A percentile compares a stretch with the other conserved stretches of the same genome.
Conservation (phyloP, 208 protist genomes). For the Porcisia hertigi region DNA sequence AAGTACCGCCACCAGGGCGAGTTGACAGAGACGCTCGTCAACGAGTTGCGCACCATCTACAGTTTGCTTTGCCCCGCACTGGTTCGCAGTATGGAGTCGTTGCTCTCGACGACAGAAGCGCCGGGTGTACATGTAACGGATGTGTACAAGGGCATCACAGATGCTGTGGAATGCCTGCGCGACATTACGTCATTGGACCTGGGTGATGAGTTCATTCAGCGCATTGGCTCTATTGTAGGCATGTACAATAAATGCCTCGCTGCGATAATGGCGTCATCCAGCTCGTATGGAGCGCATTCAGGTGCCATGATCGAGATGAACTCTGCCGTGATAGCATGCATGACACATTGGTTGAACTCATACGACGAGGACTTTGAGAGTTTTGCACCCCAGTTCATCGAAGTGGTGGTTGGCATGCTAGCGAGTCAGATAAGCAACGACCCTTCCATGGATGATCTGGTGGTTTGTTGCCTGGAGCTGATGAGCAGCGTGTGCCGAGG, state of each 20-base stretch:
- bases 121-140: conserved; percentile 21
- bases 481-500: conserved; percentile 84
- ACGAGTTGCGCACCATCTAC: conserved; percentile 76
- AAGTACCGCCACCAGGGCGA: conserved; percentile 80
- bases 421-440: conserved; percentile 46
- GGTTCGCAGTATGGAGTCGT: conserved; percentile 28
- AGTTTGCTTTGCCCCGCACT: conserved; percentile 38
- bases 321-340: conserved; percentile 79
- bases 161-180: conserved; percentile 74
- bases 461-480: conserved; percentile 88
- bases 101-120: conserved; percentile 21
- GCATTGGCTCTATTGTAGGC: conserved; percentile 70
- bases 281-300: background rate
- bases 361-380: conserved; percentile 95
- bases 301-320: conserved; percentile 78
- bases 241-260: conserved; percentile 61
- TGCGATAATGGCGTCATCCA: conserved; percentile 39
- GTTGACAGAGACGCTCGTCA: conserved; percentile 53
- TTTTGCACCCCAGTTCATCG: conserved; percentile 84
- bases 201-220: conserved; percentile 94
- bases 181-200: conserved; percentile 92
- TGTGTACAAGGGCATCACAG: conserved; percentile 50
- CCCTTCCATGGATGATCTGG: conserved; percentile 79
- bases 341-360: conserved; percentile 90
- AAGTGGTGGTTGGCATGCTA: conserved; percentile 89